Percentiles rank a stretch among this genome's conserved stretches.
phyloP scores from a whole-genome alignment of 371 early-diverging fungal species.

The Mucor velutinosus region DNA sequence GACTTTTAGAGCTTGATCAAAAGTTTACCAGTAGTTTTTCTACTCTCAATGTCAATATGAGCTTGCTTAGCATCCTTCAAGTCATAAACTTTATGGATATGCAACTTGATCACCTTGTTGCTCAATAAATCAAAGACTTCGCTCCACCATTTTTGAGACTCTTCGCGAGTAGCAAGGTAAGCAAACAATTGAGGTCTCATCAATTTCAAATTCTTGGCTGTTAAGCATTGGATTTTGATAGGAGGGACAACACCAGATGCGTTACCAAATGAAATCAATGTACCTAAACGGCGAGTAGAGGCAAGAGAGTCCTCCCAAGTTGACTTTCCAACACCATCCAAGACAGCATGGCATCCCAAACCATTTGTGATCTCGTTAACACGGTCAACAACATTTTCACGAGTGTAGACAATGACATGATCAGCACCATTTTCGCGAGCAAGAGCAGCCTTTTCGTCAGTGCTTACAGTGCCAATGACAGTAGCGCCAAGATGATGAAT shows the following conservation, averaged over 20 bases:
- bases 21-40: conserved; percentile 80
- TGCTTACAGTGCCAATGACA: conserved; percentile 91
- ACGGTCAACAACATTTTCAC: conserved; percentile 63
- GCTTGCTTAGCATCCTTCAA: conserved; percentile 77
- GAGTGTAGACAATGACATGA: conserved; percentile 75
- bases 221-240: conserved; percentile 64
- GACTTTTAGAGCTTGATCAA: conserved; percentile 53
- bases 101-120: conserved; percentile 58
- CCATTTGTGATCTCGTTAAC: conserved; percentile 80
- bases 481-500: conserved; percentile 78
- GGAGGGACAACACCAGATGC: conserved; percentile 87
- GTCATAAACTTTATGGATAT: conserved; percentile 75
- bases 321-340: conserved; percentile 90
- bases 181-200: conserved; percentile 79
- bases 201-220: conserved; percentile 74
- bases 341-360: conserved; percentile 84
- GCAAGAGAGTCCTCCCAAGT: conserved; percentile 82
- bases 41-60: conserved; percentile 78
- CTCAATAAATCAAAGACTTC: conserved; percentile 64
- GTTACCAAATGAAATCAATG: conserved; percentile 91
- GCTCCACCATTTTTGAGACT: conserved; percentile 62
- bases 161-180: conserved; percentile 71
- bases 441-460: conserved; percentile 76
- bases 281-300: conserved; percentile 77
- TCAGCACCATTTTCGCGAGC: conserved; percentile 79